phyloP scores from a whole-genome alignment of 2,329 filamentous ascomycete species.

The Penicillium frequentans region DNA sequence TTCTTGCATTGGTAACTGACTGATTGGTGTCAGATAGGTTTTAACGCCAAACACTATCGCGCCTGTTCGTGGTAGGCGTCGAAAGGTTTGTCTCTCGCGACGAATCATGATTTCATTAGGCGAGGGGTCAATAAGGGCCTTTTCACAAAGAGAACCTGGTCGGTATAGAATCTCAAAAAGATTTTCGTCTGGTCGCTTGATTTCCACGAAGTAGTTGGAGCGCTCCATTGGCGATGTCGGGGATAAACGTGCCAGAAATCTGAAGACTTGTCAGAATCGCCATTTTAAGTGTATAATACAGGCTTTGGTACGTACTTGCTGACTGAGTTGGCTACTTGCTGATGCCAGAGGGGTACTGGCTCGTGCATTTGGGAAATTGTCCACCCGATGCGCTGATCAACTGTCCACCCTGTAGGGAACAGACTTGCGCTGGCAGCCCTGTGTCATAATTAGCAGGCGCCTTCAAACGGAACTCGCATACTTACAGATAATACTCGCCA shows the following conservation, averaged over 20 bases:
- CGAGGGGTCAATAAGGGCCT: conserved; percentile 34
- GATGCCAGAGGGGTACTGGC: conserved; percentile 52
- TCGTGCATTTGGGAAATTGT: conserved; percentile 49
- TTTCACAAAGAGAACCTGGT: conserved; percentile 39
- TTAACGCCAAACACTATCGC: conserved; percentile 53
- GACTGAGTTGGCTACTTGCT: conserved; percentile 45
- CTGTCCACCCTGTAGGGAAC: conserved; percentile 55
- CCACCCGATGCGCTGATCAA: conserved; percentile 51
- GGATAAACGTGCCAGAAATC: conserved; percentile 50
- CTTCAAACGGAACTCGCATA: not conserved
- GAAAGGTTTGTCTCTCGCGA: conserved; percentile 53
- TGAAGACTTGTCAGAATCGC: not conserved
- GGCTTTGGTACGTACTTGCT: conserved; percentile 38
- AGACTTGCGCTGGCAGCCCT: conserved; percentile 54
- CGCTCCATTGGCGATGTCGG: conserved; percentile 49
- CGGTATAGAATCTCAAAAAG: conserved; percentile 48
- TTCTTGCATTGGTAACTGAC: conserved; percentile 43
- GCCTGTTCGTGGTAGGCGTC: conserved; percentile 43
- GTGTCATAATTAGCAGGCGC: conserved; percentile 2
- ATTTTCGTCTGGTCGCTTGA: conserved; percentile 36
- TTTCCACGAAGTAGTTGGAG: conserved; percentile 53
- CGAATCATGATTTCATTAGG: conserved; percentile 48
- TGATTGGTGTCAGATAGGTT: conserved; percentile 46
- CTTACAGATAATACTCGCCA: conserved; percentile 50
- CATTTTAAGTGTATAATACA: not conserved